phyloP scores from a whole-genome alignment of 306 rosid species.

The Castanea sativa region DNA sequence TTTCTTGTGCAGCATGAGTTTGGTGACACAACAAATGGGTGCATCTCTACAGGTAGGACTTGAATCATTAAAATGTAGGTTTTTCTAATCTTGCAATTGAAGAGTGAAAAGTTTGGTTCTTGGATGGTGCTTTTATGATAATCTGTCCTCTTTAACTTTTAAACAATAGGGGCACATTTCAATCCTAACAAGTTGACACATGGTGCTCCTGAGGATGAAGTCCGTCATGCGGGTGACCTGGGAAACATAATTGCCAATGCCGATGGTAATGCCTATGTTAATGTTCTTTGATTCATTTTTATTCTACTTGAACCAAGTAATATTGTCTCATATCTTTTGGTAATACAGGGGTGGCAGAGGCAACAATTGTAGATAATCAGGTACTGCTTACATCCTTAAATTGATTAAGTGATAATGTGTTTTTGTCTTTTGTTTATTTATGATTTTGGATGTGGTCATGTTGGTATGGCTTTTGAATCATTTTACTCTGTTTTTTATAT shows the following conservation, averaged over 20 bases:
- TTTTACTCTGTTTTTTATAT: neutral
- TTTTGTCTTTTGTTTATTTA: neutral
- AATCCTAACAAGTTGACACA: conserved; percentile 70
- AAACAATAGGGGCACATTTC: conserved; percentile 73
- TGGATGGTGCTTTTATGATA: neutral
- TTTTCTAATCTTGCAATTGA: neutral
- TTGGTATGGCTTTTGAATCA: neutral
- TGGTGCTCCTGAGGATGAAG: conserved; percentile 89
- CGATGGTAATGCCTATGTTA: conserved; percentile 41
- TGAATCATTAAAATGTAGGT: neutral
- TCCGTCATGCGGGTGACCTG: conserved; percentile 99
- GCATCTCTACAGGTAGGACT: conserved; percentile 78
- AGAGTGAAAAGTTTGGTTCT: conserved; percentile 12
- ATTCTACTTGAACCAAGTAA: neutral
- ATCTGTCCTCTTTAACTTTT: conserved; percentile 1
- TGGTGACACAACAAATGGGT: conserved; percentile 98
- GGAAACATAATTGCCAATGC: conserved; percentile 92
- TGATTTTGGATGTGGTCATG: neutral
- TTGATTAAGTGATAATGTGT: neutral
- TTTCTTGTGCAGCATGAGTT: conserved; percentile 70
- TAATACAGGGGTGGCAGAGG: conserved; percentile 69
- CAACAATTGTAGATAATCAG: conserved; percentile 71
- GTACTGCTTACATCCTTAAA: conserved; percentile 30
- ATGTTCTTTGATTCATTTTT: neutral
- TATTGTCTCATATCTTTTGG: conserved; percentile 9